Percentiles rank a stretch among this genome's conserved stretches.
Conservation (phyloP, 1,284 basidiomycete species). For the Golubevia sp. region DNA sequence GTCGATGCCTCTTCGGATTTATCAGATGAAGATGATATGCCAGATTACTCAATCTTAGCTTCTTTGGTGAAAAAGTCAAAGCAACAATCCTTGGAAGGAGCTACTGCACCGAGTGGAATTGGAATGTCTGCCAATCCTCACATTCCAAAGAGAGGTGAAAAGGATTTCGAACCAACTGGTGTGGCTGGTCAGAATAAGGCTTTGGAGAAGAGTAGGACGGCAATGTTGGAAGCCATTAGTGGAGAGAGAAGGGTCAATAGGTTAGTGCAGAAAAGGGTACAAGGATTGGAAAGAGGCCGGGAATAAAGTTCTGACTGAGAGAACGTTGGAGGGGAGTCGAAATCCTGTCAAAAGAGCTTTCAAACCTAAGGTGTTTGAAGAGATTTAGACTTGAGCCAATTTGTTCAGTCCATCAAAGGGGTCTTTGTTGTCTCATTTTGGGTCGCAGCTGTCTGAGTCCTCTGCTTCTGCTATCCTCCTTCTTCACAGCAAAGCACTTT, state of each 20-base stretch:
- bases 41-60: neutral
- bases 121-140: slow-evolving; percentile 66
- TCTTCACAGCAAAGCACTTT: slow-evolving; percentile 22
- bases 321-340: too few relatives aligned
- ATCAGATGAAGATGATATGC: neutral
- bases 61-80: neutral
- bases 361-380: too few relatives aligned
- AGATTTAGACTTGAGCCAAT: too few relatives aligned
- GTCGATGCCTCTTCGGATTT: neutral
- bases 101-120: too few relatives aligned
- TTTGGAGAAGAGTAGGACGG: slow-evolving; percentile 78
- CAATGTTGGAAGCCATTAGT: slow-evolving; percentile 81
- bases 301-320: too few relatives aligned
- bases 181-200: slow-evolving; percentile 72
- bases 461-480: too few relatives aligned
- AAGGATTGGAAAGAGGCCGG: too few relatives aligned
- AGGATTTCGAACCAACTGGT: slow-evolving; percentile 85
- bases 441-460: too few relatives aligned
- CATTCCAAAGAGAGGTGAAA: slow-evolving; percentile 91
- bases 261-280: slow-evolving; percentile 63
- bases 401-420: too few relatives aligned
- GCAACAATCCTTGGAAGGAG: neutral
- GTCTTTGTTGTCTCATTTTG: too few relatives aligned
- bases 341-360: too few relatives aligned
- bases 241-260: slow-evolving; percentile 75